A percentile compares a stretch with the other conserved stretches of the same genome.
Conservation (phyloP, 2,329 filamentous ascomycete genomes). For the Blastomyces emzantsi region DNA sequence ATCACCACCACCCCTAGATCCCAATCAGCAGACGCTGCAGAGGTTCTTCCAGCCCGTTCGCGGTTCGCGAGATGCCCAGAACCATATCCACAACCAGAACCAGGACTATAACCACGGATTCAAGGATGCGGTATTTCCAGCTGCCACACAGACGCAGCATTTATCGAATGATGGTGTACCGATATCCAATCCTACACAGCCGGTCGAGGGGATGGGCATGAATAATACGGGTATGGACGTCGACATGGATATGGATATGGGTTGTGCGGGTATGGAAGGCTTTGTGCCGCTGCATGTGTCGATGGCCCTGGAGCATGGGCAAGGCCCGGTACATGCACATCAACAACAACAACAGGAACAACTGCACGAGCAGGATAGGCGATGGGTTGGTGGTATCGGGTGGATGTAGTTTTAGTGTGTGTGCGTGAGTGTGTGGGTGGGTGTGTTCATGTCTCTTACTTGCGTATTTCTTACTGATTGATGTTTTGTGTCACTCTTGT, state of each 20-base stretch:
- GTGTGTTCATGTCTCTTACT: neutral
- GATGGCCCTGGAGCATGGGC: neutral
- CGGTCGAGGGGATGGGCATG: slow-evolving; percentile 17
- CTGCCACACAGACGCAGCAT: neutral
- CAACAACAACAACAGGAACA: neutral
- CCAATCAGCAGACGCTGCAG: slow-evolving; percentile 33
- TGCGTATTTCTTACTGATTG: neutral
- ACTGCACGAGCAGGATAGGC: slow-evolving; percentile 15
- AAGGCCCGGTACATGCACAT: neutral
- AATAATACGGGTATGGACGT: slow-evolving; percentile 25
- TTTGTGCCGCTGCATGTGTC: neutral
- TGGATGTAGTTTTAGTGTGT: slow-evolving; percentile 25
- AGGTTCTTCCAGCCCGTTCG: slow-evolving; percentile 32
- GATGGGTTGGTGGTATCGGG: slow-evolving; percentile 23
- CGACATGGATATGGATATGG: slow-evolving; percentile 25
- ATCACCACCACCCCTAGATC: slow-evolving; percentile 25
- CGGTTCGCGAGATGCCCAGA: slow-evolving; percentile 12
- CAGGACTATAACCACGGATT: neutral
- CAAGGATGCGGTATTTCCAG: neutral
- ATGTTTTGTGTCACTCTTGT: neutral
- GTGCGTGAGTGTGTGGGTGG: neutral
- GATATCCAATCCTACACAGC: neutral
- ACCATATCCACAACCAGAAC: neutral
- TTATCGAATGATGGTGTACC: neutral
- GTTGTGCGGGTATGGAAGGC: slow-evolving; percentile 9